Conservation (phyloP, 192 early-diverging fungal species). For the Tieghemiomyces parasiticus region DNA sequence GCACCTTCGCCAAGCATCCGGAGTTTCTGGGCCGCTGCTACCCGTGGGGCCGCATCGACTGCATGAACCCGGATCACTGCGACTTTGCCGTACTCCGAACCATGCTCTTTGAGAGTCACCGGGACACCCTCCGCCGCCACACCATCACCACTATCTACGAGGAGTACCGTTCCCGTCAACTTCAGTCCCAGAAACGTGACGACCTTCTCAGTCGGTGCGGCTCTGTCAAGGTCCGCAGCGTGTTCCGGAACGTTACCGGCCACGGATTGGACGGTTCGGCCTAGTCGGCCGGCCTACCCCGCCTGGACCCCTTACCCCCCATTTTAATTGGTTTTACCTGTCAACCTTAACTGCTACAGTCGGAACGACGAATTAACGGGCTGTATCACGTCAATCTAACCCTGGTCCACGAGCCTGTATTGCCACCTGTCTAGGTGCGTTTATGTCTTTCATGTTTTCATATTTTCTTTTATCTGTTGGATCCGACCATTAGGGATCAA, state of each 20-base stretch:
- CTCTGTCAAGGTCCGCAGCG: constrained; percentile 74
- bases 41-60: constrained; percentile 89
- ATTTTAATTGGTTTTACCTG: not conserved
- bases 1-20: constrained; percentile 42
- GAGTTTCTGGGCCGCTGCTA: constrained; percentile 75
- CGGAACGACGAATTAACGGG: not conserved
- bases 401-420: not conserved
- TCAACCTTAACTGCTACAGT: not conserved
- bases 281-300: not conserved
- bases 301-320: not conserved
- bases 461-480: too few relatives aligned
- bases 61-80: constrained; percentile 88
- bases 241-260: constrained; percentile 83
- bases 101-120: constrained; percentile 77
- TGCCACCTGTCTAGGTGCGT: too few relatives aligned
- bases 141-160: constrained; percentile 84
- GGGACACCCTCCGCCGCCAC: constrained; percentile 89
- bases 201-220: constrained; percentile 63
- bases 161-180: constrained; percentile 75
- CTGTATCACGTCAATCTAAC: not conserved
- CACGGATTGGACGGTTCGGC: constrained; percentile 41
- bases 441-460: too few relatives aligned
- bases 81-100: constrained; percentile 90
- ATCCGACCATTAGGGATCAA: too few relatives aligned
- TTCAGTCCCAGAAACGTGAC: constrained; percentile 68